Evolutionary conservation across 176 grass and related monocot genomes (phyloP).

Genomic region (Bolboschoenus planiculmis): DNA sequence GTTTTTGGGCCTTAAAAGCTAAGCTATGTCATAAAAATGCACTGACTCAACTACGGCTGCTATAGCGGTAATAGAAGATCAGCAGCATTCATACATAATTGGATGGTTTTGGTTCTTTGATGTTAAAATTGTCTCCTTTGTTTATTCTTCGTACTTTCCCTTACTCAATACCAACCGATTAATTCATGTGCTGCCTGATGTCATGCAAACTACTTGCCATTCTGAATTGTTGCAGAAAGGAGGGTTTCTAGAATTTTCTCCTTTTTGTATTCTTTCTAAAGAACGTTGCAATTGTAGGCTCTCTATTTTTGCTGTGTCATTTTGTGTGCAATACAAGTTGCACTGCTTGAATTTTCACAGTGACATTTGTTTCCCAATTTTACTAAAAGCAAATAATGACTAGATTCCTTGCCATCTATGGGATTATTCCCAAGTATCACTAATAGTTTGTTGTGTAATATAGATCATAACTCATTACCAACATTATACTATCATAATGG

Average conservation of each 20-base stretch:
- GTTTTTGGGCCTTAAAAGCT: no score
- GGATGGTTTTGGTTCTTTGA: not conserved
- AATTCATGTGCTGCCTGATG: not conserved
- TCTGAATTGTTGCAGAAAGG: not conserved
- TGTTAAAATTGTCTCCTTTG: not conserved
- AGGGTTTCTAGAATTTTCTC: not conserved
- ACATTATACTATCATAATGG: not conserved
- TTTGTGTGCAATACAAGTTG: not conserved
- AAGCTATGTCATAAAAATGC: no score
- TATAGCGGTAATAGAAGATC: no score
- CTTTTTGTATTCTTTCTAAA: not conserved
- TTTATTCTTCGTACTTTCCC: not conserved
- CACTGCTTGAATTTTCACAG: not conserved
- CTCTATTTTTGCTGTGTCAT: not conserved
- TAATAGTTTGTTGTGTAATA: not conserved
- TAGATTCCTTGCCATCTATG: not conserved
- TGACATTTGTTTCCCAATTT: not conserved
- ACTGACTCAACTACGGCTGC: no score
- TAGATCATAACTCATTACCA: not conserved
- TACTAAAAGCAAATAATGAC: not conserved
- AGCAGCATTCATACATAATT: not conserved
- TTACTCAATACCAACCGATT: not conserved
- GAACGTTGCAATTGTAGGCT: not conserved
- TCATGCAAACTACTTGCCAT: not conserved
- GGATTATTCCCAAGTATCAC: not conserved